phyloP scores from a whole-genome alignment of 1,284 basidiomycete genomes.

The Cutaneotrichosporon mucoides region DNA sequence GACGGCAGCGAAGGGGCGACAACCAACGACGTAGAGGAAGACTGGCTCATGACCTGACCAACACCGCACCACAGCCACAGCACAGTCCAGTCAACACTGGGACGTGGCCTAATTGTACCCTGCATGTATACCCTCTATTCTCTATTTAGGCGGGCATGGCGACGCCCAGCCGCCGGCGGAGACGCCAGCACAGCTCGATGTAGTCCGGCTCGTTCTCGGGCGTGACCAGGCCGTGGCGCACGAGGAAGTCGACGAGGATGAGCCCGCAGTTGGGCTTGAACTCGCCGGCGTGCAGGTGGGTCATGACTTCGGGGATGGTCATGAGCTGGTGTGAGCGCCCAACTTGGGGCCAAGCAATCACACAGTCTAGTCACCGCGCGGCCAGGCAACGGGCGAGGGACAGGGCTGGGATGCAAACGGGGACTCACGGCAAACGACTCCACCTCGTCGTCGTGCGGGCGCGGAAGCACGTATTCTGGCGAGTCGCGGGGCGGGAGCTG shows the following conservation, averaged over 20 bases:
- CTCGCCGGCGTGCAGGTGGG: slow-evolving; percentile 48
- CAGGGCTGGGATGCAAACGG: no score
- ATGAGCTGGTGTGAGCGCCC: no score
- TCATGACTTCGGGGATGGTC: slow-evolving; percentile 44
- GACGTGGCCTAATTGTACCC: slow-evolving; percentile 11
- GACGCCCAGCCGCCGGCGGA: slow-evolving; percentile 38
- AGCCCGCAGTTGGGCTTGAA: slow-evolving; percentile 60
- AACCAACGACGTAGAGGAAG: no score
- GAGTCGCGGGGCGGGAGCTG: slow-evolving; percentile 57
- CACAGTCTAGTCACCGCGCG: no score
- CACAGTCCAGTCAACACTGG: background rate
- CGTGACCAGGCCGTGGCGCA: slow-evolving; percentile 55
- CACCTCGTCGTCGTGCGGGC: slow-evolving; percentile 85
- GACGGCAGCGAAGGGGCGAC: no score
- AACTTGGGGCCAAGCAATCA: no score
- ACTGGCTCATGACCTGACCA: no score
- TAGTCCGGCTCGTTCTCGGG: slow-evolving; percentile 52
- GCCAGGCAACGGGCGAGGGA: no score
- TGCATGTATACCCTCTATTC: slow-evolving; percentile 19
- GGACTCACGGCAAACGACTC: slow-evolving; percentile 63
- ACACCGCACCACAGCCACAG: no score
- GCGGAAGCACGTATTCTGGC: slow-evolving; percentile 55
- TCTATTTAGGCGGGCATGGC: slow-evolving; percentile 24
- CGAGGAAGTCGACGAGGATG: slow-evolving; percentile 56
- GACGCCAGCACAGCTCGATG: slow-evolving; percentile 41